These are phyloP conservation scores for Phytophthora nicotianae DNA, from an alignment of 352 stramenopile genomes.

Conservation along the genomic window DNA sequence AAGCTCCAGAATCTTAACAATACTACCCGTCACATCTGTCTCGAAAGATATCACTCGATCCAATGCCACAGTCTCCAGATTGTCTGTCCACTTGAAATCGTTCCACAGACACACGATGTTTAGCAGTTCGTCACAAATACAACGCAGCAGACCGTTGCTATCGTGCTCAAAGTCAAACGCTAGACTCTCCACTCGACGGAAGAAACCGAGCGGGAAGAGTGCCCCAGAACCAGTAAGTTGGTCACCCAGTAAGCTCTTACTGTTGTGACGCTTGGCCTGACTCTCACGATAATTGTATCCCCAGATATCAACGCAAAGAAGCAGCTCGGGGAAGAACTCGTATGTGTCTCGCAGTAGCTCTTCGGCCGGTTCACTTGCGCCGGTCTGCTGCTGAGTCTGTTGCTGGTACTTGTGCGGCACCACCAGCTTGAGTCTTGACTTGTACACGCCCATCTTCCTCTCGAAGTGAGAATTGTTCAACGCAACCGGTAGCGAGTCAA, in stretches of 20 bases:
- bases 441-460: conserved; percentile 79
- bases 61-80: conserved; percentile 47
- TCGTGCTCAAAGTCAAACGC: conserved; percentile 76
- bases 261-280: conserved; percentile 26
- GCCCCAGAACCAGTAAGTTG: conserved; percentile 1
- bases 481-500: conserved; percentile 58
- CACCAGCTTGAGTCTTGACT: conserved; percentile 68
- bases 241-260: conserved; percentile 18
- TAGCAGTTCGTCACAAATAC: conserved; percentile 76
- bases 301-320: conserved; percentile 73
- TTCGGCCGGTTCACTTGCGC: conserved; percentile 35
- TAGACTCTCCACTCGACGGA: conserved; percentile 42
- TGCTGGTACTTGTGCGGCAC: conserved; percentile 52
- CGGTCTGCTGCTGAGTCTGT: conserved; percentile 32
- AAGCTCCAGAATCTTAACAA: conserved; percentile 65
- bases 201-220: conserved; percentile 52
- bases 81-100: conserved; percentile 77
- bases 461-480: conserved; percentile 79
- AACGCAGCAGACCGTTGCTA: conserved; percentile 55
- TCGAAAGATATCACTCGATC: conserved; percentile 70
- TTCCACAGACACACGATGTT: conserved; percentile 81
- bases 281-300: conserved; percentile 54
- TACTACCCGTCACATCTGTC: conserved; percentile 56
- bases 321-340: conserved; percentile 71
- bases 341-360: conserved; percentile 68